phyloP scores from a whole-genome alignment of 1,284 basidiomycete genomes.

The Moniliella sp. region DNA sequence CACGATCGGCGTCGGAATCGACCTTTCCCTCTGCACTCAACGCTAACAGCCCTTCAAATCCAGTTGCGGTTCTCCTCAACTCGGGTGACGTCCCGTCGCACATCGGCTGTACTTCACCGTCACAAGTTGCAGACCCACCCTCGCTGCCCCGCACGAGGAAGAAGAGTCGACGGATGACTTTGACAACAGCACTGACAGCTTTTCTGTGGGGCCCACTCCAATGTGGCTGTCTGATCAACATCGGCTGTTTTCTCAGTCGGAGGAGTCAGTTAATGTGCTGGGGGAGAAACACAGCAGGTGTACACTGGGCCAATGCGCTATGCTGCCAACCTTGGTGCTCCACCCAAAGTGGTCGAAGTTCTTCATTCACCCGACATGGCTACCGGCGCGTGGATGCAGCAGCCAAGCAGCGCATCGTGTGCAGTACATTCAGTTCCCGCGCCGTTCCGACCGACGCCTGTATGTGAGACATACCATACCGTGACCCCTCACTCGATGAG shows the following conservation, averaged over 20 bases:
- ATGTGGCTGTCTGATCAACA: no score
- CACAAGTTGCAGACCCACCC: no score
- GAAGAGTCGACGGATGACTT: no score
- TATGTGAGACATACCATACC: conserved; percentile 16
- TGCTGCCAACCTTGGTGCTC: conserved; percentile 13
- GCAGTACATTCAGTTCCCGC: conserved; percentile 7
- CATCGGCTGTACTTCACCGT: no score
- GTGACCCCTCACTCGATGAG: no score
- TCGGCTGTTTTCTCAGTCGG: no score
- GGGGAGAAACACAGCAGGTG: no score
- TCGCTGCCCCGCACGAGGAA: no score
- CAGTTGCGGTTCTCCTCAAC: not conserved
- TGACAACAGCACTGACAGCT: no score
- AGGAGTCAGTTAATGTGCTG: no score
- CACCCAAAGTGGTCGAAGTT: conserved; percentile 12
- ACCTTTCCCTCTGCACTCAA: not conserved
- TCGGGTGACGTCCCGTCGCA: conserved; percentile 1
- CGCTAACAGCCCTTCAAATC: not conserved
- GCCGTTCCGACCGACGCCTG: conserved; percentile 40
- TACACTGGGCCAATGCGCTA: no score
- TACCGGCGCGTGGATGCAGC: conserved; percentile 15
- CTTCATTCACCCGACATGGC: conserved; percentile 17
- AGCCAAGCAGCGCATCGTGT: conserved; percentile 43
- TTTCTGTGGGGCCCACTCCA: no score
- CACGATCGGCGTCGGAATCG: not conserved